Conservation (phyloP, 2,329 filamentous ascomycete genomes). For the Waltergamsia citrina region DNA sequence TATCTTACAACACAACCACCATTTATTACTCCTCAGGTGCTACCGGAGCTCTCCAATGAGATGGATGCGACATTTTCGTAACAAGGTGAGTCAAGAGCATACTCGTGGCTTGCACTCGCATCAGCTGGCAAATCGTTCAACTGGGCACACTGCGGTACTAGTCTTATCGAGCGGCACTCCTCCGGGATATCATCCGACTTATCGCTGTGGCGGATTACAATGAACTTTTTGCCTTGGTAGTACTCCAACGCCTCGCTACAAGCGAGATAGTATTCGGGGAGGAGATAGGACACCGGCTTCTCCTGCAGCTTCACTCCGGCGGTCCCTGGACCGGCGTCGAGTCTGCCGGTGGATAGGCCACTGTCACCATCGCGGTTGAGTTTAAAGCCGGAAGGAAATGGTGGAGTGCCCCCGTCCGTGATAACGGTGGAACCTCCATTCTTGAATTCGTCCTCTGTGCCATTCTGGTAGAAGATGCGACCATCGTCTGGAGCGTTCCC, state of each 20-base stretch:
- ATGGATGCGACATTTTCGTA: constrained; percentile 37
- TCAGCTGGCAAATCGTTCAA: constrained; percentile 24
- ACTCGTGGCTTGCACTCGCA: constrained; percentile 27
- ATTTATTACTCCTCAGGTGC: too few species aligned
- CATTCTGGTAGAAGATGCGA: constrained; percentile 39
- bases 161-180: constrained; percentile 29
- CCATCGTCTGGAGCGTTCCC: constrained; percentile 17
- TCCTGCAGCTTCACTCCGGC: constrained; percentile 20
- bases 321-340: constrained; percentile 25
- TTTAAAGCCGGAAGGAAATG: constrained; percentile 25
- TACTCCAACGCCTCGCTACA: constrained; percentile 32
- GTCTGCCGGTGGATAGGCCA: constrained; percentile 17
- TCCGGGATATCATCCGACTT: constrained; percentile 18
- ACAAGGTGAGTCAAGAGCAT: constrained; percentile 25
- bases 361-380: constrained; percentile 16
- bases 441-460: constrained; percentile 25
- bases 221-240: constrained; percentile 27
- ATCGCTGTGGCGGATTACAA: constrained; percentile 27
- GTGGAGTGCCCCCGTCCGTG: constrained; percentile 28
- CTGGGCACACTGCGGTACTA: constrained; percentile 32
- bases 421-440: constrained; percentile 22
- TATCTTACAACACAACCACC: constrained; percentile 11
- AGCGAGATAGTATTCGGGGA: constrained; percentile 27
- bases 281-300: constrained; percentile 3
- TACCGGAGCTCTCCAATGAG: too few species aligned